phyloP scores from a whole-genome alignment of 140 eudicot species.

The Stevia rebaudiana region DNA sequence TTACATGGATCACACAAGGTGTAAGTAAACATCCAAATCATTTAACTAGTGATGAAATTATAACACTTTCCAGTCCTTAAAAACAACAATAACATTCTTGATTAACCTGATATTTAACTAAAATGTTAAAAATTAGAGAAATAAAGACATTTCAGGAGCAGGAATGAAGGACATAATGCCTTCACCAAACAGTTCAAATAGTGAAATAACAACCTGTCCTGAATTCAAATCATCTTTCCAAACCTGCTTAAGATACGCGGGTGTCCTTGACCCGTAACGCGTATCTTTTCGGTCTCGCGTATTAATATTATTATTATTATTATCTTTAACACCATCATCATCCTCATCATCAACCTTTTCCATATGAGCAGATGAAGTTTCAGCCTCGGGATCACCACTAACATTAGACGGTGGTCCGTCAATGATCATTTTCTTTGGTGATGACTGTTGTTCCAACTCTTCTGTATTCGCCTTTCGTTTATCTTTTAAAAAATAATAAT shows the following conservation, averaged over 20 bases:
- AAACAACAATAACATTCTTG: not conserved
- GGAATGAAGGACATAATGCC: constrained; percentile 61
- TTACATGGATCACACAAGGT: too few relatives aligned
- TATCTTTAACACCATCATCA: constrained; percentile 19
- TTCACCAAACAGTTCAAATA: constrained; percentile 54
- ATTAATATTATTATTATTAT: not conserved
- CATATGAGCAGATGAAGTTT: constrained; percentile 17
- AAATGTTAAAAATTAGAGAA: constrained; percentile 23
- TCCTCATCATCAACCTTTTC: constrained; percentile 19
- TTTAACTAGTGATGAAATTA: not conserved
- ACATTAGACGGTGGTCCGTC: constrained; percentile 42
- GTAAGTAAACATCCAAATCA: too few relatives aligned
- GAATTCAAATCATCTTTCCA: constrained; percentile 71
- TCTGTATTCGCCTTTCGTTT: constrained; percentile 44
- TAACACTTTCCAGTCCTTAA: not conserved
- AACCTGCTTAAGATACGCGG: constrained; percentile 49
- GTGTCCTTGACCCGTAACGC: constrained; percentile 29
- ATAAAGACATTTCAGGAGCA: constrained; percentile 53
- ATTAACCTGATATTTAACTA: not conserved
- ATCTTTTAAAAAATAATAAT: constrained; percentile 31
- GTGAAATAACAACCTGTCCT: constrained; percentile 43
- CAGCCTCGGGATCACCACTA: constrained; percentile 31
- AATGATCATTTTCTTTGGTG: constrained; percentile 36
- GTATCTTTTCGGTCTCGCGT: constrained; percentile 1
- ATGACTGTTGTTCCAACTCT: constrained; percentile 44